Evolutionary conservation across 1,284 basidiomycete genomes (phyloP), one percentile per base, ranked within the genome.

Genomic region (Cryptococcus sp.): DNA sequence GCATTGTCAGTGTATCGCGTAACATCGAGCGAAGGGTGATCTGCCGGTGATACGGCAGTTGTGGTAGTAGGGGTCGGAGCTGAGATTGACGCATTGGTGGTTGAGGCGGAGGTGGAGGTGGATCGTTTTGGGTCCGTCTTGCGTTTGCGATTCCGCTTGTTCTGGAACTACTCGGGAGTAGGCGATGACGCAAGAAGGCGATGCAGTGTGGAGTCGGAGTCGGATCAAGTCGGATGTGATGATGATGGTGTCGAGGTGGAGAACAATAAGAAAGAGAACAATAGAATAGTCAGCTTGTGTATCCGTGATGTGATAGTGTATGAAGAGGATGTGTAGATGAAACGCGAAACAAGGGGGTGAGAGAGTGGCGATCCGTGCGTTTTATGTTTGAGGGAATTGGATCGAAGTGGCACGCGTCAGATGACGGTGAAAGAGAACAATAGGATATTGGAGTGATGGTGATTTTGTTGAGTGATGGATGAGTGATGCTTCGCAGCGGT

Each of bases 61-160:
- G 31, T 35, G 13, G 13, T 35, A 2, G 31, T 35, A 35, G 31
- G 31, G 31, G 13, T 35, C 7, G 31, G 31, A 35, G 31, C 31
- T 5, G 31, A 35, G 13, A 35, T 8, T 35, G 31, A 35, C 10
- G 31, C 31, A 35, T 35, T 35, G 31, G 35, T 17, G 22, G 50
- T 41, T 20, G 11, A 23, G 20, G 47, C 17, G 8, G 16, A 22
- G 38, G 27, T 40, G 31, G 22, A 13, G 39, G 50, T n/a, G 49
- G 25, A 47, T 35, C 31, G 31, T 35, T 45, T 45, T 22, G 23
- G 48, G 5, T 35, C 13, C 20, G 44, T 51, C 46, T 50, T 47
- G 42, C 53, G 50, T 38, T 50, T 47, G 47, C 57, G 38, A 45
- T 62, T 62, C 13, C 61, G 49, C 40, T 59, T 59, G 54, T 62